These are phyloP conservation scores for Aspergillus unguis DNA, from an alignment of 2,329 filamentous ascomycete species.

Conservation along the genomic window DNA sequence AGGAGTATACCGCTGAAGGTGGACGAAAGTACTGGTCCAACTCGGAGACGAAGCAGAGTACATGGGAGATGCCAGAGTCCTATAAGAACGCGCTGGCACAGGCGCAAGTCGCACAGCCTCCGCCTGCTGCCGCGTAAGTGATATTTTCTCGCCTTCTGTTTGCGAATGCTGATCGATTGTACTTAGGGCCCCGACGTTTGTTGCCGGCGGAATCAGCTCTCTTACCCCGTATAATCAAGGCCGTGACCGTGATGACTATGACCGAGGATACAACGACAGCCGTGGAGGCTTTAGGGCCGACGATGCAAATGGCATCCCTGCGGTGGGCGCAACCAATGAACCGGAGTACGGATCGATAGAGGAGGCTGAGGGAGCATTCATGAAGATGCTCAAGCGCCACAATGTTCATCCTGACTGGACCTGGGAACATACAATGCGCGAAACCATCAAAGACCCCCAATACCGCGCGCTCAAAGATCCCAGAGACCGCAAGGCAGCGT, in stretches of 20 bases:
- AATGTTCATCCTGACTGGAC: constrained; percentile 88
- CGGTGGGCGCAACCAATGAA: constrained; percentile 50
- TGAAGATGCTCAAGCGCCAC: constrained; percentile 80
- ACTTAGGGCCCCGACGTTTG: constrained; percentile 51
- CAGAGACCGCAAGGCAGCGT: constrained; percentile 82
- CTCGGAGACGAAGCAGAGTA: constrained; percentile 83
- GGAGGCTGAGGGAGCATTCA: constrained; percentile 89
- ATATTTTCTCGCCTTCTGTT: not conserved
- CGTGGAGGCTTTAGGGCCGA: constrained; percentile 45
- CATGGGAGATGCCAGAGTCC: constrained; percentile 87
- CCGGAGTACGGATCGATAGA: constrained; percentile 76
- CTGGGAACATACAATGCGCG: constrained; percentile 85
- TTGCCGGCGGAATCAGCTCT: constrained; percentile 54
- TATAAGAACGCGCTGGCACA: constrained; percentile 73
- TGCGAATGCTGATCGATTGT: constrained; percentile 37
- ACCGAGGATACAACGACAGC: constrained; percentile 46
- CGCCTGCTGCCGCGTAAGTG: constrained; percentile 45
- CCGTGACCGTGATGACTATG: constrained; percentile 50
- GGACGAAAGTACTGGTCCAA: constrained; percentile 96
- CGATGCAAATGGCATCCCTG: constrained; percentile 41
- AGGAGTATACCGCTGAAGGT: constrained; percentile 81
- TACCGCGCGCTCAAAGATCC: constrained; percentile 92
- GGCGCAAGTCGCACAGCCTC: constrained; percentile 50
- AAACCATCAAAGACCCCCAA: constrained; percentile 83
- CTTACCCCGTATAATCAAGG: constrained; percentile 40